Base-by-base conservation (phyloP, 805 yeast genomes). In the Groenewaldozyma tartarivorans region DNA sequence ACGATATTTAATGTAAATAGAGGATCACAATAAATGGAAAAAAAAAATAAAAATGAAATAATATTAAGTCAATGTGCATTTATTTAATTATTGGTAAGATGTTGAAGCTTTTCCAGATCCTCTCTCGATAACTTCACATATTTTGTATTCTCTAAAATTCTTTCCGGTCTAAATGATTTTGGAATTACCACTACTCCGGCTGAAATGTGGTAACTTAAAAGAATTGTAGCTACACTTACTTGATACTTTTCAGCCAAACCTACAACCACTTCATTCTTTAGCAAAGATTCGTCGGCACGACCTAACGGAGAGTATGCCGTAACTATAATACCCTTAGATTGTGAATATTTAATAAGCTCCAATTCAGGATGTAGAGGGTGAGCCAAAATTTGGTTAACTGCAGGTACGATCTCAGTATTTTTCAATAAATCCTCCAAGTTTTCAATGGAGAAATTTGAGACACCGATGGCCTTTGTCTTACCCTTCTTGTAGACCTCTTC, bases 251-350 rank as follows among this genome's bases (percentile, higher is more conserved):
- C n/a, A 66, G 50, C 13, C 76, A 76, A 65, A 27, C 54, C 57
- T 18, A 60, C 53, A 38, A 81, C 64, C 38, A 61, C 70, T 1
- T 76, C 72, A 35, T 77, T 59, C 42, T 74, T 70, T 48, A 75
- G 49, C 33, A 75, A 65, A 9, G 83, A 82, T 20, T 31, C 34
- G 9, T 13, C n/a, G 9, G 61, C 54, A 3, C 79, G 68, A 31
- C 88, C 92, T 49, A 84, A 67, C 21, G 94, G 90, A 21, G 84
- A 76, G 62, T 81, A 84, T 5, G 92, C 94, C 56, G 80, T 79
- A 39, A 80, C 58, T 22, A 65, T 57, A 45, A 79, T 77, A 45
- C 68, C 74, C 45, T 80, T 66, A 22, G 60, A 54, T 39, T 66
- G 60, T 57, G 77, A 69, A 61, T 56, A 79, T 22, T 72, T 68